phyloP scores from a whole-genome alignment of 495 filamentous ascomycete species.

The Xylaria nigripes region DNA sequence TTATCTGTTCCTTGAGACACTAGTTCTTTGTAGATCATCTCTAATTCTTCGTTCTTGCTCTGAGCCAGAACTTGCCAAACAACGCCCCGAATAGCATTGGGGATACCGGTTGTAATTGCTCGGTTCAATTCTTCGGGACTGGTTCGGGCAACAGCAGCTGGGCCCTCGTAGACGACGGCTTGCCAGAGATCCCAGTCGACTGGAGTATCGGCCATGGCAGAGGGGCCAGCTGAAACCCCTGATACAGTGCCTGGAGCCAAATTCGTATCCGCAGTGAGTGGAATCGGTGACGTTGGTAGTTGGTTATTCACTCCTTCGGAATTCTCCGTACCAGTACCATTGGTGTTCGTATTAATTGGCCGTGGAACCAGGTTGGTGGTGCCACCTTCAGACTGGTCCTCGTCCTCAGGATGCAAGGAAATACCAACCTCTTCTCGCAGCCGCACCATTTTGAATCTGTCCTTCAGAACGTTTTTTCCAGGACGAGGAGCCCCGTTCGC shows the following conservation, averaged over 20 bases:
- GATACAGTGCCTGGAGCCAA: conserved; percentile 78
- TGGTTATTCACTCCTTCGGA: conserved; percentile 33
- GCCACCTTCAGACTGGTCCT: conserved; percentile 37
- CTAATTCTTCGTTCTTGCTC: conserved; percentile 84
- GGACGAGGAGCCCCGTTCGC: conserved; percentile 41
- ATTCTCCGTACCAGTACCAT: conserved; percentile 36
- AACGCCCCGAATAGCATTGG: conserved; percentile 86
- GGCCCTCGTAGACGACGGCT: conserved; percentile 85
- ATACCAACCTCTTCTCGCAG: conserved; percentile 71
- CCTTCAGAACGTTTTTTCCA: conserved; percentile 62
- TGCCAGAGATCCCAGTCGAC: conserved; percentile 99
- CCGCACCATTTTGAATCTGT: conserved; percentile 76
- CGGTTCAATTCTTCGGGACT: conserved; percentile 81
- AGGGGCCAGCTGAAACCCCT: conserved; percentile 62
- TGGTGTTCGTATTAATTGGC: conserved; percentile 42
- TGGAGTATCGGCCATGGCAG: conserved; percentile 53
- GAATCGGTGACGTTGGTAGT: conserved; percentile 40
- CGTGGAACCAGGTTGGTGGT: conserved; percentile 37
- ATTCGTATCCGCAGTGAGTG: conserved; percentile 43
- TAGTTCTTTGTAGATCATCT: conserved; percentile 79
- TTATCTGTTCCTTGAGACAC: conserved; percentile 74
- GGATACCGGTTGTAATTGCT: conserved; percentile 89
- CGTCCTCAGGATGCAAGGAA: conserved; percentile 36
- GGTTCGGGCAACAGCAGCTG: conserved; percentile 71
- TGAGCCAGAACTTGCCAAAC: conserved; percentile 97